Percentiles rank a stretch among this genome's conserved stretches.
phyloP scores from a whole-genome alignment of 345 rosid species.

The Lepidium africanum region DNA sequence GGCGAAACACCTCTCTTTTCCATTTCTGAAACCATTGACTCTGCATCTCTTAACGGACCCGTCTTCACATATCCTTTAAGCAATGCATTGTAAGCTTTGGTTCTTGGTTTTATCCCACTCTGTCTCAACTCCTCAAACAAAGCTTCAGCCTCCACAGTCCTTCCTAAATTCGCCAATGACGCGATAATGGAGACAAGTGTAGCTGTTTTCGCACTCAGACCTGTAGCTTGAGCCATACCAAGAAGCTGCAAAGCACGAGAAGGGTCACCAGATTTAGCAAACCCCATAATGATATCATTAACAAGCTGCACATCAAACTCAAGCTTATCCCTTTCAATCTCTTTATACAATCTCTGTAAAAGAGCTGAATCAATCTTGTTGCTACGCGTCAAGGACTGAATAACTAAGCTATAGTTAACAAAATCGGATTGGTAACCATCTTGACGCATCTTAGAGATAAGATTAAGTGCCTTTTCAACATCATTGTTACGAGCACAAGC shows the following conservation, averaged over 20 bases:
- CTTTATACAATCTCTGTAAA: conserved; percentile 57
- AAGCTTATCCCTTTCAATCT: conserved; percentile 62
- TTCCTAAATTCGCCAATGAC: conserved; percentile 53
- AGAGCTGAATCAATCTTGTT: conserved; percentile 61
- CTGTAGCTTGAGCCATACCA: conserved; percentile 63
- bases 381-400: conserved; percentile 56
- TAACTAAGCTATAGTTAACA: conserved; percentile 75
- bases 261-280: conserved; percentile 77
- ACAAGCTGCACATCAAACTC: conserved; percentile 75
- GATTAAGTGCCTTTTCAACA: conserved; percentile 70
- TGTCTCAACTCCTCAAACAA: conserved; percentile 86
- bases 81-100: conserved; percentile 78
- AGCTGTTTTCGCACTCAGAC: conserved; percentile 53
- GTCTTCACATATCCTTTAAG: conserved; percentile 79
- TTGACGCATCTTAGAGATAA: conserved; percentile 79
- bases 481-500: conserved; percentile 89
- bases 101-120: conserved; percentile 64
- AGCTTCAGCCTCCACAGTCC: conserved; percentile 83
- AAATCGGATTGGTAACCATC: conserved; percentile 88
- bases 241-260: conserved; percentile 59
- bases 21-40: conserved; percentile 79
- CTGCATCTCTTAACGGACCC: conserved; percentile 69
- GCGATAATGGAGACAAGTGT: conserved; percentile 60
- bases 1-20: conserved; percentile 77
- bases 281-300: conserved; percentile 74